Percentiles rank a stretch among this genome's conserved stretches.
Conservation (phyloP, 2,329 filamentous ascomycete species). For the Penicillium freii region DNA sequence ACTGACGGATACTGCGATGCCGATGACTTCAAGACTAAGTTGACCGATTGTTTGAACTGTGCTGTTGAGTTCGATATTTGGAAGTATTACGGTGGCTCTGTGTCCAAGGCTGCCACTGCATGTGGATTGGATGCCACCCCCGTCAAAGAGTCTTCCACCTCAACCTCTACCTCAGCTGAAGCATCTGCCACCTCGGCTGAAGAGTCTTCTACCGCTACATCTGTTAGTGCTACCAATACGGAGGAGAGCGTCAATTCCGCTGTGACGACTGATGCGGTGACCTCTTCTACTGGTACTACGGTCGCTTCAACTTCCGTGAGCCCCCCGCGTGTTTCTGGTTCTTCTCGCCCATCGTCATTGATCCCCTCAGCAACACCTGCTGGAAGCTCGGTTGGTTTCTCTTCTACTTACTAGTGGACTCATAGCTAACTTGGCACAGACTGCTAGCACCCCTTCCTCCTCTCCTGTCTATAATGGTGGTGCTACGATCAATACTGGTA, state of each 20-base stretch:
- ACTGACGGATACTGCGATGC: background rate
- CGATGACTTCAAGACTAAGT: slow-evolving; percentile 22
- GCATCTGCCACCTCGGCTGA: background rate
- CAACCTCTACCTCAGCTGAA: background rate
- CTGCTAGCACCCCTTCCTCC: background rate
- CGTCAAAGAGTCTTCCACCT: background rate
- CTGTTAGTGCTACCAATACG: background rate
- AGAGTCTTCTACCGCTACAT: background rate
- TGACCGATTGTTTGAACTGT: slow-evolving; percentile 43
- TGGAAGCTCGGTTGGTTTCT: background rate
- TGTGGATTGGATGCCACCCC: slow-evolving; percentile 29
- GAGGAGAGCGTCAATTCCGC: background rate
- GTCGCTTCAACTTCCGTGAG: background rate
- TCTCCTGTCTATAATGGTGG: background rate
- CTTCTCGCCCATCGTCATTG: background rate
- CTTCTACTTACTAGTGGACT: background rate
- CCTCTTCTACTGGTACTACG: background rate
- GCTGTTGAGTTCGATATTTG: slow-evolving; percentile 47
- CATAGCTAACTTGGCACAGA: background rate
- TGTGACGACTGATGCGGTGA: background rate
- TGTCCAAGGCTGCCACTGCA: slow-evolving; percentile 38
- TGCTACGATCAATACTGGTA: background rate
- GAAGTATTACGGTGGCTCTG: slow-evolving; percentile 44
- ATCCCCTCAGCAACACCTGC: background rate
- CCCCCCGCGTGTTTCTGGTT: background rate